Evolutionary conservation across 495 filamentous ascomycete species (phyloP).

Genomic region (Clohesyomyces aquaticus): DNA sequence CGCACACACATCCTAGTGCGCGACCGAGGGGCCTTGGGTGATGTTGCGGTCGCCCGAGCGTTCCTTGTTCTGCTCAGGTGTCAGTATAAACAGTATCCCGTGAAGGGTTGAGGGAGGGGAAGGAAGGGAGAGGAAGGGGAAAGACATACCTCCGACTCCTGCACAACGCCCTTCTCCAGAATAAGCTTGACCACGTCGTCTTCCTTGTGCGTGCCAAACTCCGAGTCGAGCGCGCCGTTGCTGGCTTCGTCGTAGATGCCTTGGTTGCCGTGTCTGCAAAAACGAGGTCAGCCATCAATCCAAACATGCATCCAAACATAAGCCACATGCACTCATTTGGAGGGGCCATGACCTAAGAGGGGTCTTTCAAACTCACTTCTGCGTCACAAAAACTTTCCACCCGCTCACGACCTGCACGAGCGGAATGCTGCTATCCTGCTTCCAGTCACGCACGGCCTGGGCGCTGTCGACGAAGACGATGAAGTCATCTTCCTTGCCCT

Average conservation of each 20-base stretch:
- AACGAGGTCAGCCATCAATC: conserved; percentile 9
- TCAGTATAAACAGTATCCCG: not conserved
- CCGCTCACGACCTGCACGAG: conserved; percentile 82
- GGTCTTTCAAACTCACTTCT: conserved; percentile 70
- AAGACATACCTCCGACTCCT: conserved; percentile 43
- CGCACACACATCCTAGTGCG: no score
- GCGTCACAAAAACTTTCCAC: conserved; percentile 88
- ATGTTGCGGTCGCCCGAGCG: conserved; percentile 55
- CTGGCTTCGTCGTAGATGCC: conserved; percentile 77
- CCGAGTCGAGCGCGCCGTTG: conserved; percentile 72
- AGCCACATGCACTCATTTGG: not conserved
- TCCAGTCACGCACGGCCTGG: conserved; percentile 77
- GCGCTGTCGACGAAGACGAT: conserved; percentile 83
- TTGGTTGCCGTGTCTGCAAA: conserved; percentile 77
- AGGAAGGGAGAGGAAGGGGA: not conserved
- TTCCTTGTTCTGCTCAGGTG: conserved; percentile 42
- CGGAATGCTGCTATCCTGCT: conserved; percentile 74
- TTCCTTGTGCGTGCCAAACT: conserved; percentile 80
- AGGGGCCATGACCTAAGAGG: conserved; percentile 10
- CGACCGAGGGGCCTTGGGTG: conserved; percentile 48
- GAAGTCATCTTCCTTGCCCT: conserved; percentile 86
- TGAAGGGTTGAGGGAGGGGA: not conserved
- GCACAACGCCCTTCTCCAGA: conserved; percentile 65
- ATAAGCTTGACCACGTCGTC: conserved; percentile 81
- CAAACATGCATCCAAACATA: not conserved